These are phyloP conservation scores for Trametes pubescens DNA, from an alignment of 1,284 basidiomycete species.

Conservation along the genomic window DNA sequence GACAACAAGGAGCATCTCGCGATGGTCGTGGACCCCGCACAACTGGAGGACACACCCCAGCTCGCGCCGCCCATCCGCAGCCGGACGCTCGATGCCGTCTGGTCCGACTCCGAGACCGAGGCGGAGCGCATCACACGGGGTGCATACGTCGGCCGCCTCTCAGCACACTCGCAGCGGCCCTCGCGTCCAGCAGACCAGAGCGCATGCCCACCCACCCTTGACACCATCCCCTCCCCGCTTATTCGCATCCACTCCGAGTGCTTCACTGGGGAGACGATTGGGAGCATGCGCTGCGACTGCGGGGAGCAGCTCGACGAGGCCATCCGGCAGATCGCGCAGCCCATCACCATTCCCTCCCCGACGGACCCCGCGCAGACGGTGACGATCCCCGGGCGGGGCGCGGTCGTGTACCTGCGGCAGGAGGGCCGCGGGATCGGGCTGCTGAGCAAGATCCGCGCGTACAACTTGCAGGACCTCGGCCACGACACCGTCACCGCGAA, in stretches of 20 bases:
- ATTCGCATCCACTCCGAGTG: constrained; percentile 98
- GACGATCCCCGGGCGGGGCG: constrained; percentile 85
- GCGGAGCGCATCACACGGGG: constrained; percentile 95
- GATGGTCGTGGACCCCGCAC: constrained; percentile 92
- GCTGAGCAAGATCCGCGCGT: constrained; percentile 95
- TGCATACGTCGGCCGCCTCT: constrained; percentile 90
- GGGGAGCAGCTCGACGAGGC: constrained; percentile 99
- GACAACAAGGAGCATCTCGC: constrained; percentile 98
- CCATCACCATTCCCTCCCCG: constrained; percentile 58
- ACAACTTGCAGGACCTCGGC: constrained; percentile 98
- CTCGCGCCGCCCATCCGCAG: constrained; percentile 77
- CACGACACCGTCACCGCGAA: constrained; percentile 99
- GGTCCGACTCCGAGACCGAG: constrained; percentile 89
- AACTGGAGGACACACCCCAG: constrained; percentile 57
- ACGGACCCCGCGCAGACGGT: constrained; percentile 43
- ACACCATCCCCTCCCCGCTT: constrained; percentile 74
- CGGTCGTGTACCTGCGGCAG: constrained; percentile 96
- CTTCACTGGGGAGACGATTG: constrained; percentile 98
- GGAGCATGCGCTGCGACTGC: constrained; percentile 98
- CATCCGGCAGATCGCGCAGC: constrained; percentile 88
- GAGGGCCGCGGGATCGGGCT: constrained; percentile 99
- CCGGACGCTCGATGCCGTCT: constrained; percentile 83
- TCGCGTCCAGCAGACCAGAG: constrained; percentile 53
- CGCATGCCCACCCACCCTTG: constrained; percentile 27
- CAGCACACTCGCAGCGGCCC: constrained; percentile 61